Percentiles rank a stretch among this genome's conserved stretches.
These are phyloP conservation scores for Populus hybrid DNA, from an alignment of 441 rosid species.

Conservation along the genomic window DNA sequence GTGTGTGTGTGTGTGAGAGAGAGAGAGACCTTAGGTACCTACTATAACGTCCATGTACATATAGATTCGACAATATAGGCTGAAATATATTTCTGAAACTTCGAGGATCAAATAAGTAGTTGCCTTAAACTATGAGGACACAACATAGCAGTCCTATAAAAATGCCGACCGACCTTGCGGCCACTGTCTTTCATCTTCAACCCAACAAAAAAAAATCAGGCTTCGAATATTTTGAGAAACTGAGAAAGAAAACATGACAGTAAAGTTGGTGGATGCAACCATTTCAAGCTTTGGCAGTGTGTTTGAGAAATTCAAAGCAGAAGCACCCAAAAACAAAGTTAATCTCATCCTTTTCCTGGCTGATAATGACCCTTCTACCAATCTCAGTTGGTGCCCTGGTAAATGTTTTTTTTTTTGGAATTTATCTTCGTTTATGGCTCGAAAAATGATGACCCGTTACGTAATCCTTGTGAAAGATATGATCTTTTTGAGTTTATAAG, in stretches of 20 bases:
- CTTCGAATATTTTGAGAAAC: not conserved
- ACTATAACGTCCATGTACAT: not conserved
- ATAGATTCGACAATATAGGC: too few relatives aligned
- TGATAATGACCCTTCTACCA: constrained; percentile 64
- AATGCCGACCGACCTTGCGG: not conserved
- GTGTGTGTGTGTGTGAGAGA: too few relatives aligned
- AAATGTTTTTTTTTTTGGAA: not conserved
- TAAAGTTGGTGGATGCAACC: constrained; percentile 51
- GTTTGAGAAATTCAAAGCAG: constrained; percentile 50
- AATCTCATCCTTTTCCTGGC: constrained; percentile 78
- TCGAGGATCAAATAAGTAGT: too few relatives aligned
- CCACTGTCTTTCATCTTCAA: not conserved
- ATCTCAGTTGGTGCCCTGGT: constrained; percentile 87
- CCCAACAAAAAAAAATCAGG: not conserved
- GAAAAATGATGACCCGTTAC: not conserved
- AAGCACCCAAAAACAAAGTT: constrained; percentile 52
- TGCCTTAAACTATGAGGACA: not conserved
- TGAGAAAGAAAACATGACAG: constrained; percentile 39
- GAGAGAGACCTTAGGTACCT: not conserved
- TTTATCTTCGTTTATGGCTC: not conserved
- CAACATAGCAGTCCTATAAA: not conserved
- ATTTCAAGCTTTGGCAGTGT: constrained; percentile 46
- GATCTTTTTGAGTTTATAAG: not conserved
- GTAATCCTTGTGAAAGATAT: not conserved
- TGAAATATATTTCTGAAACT: too few relatives aligned